phyloP scores from a whole-genome alignment of 2,329 filamentous ascomycete species.

The Nothophaeocryptopus gaeumannii region DNA sequence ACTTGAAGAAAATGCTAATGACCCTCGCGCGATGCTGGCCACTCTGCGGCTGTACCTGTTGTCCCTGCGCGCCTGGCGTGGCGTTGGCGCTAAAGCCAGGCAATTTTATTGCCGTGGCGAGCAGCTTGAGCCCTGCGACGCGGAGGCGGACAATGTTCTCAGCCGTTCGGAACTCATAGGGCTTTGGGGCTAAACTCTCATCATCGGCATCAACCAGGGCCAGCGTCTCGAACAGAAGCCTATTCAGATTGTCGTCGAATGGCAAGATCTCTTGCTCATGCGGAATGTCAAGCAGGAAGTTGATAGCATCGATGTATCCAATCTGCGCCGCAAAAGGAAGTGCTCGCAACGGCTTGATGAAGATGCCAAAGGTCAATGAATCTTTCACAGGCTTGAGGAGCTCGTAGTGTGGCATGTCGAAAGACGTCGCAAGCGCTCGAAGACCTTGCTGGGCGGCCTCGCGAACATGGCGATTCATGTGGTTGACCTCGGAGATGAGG shows the following conservation, averaged over 20 bases:
- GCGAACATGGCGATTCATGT: slow-evolving; percentile 94
- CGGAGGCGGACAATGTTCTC: slow-evolving; percentile 88
- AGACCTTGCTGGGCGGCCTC: slow-evolving; percentile 80
- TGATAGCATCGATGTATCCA: slow-evolving; percentile 96
- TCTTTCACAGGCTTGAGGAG: slow-evolving; percentile 88
- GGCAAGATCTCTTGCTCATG: slow-evolving; percentile 70
- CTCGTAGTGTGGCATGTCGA: slow-evolving; percentile 78
- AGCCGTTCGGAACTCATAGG: slow-evolving; percentile 89
- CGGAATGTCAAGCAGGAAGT: slow-evolving; percentile 87
- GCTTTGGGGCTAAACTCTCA: slow-evolving; percentile 87
- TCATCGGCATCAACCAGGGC: slow-evolving; percentile 93
- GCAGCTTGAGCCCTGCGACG: slow-evolving; percentile 86
- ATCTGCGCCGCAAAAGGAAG: slow-evolving; percentile 94
- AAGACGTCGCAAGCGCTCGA: slow-evolving; percentile 73
- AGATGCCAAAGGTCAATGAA: slow-evolving; percentile 83
- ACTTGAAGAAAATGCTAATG: slow-evolving; percentile 96
- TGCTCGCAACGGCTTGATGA: slow-evolving; percentile 88
- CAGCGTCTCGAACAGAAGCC: slow-evolving; percentile 87
- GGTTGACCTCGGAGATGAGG: slow-evolving; percentile 82
- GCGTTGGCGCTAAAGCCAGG: slow-evolving; percentile 78
- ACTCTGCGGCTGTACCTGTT: slow-evolving; percentile 50
- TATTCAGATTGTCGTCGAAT: slow-evolving; percentile 87
- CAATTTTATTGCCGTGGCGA: slow-evolving; percentile 90
- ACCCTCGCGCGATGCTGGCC: slow-evolving; percentile 60
- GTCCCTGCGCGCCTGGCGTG: slow-evolving; percentile 11